These are phyloP conservation scores for Phytophthora pseudosyringae DNA, from an alignment of 352 stramenopile species.

Conservation along the genomic window DNA sequence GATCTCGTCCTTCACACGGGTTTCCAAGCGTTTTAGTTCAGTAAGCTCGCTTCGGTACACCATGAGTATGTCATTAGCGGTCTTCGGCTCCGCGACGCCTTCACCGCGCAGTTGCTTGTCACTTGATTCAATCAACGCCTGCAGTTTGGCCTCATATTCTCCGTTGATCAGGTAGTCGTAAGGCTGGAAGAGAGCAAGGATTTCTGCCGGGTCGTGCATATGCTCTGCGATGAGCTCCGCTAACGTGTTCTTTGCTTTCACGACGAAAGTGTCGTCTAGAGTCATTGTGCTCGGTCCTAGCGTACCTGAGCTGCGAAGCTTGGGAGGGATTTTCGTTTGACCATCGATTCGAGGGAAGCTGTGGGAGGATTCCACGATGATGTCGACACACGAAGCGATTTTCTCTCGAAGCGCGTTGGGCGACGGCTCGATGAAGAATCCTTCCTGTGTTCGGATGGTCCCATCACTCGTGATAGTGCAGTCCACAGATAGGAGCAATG, in stretches of 20 bases:
- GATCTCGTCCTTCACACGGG: conserved; percentile 50
- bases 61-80: conserved; percentile 54
- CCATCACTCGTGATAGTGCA: conserved; percentile 39
- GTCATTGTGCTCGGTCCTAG: conserved; percentile 88
- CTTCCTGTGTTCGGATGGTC: conserved; percentile 33
- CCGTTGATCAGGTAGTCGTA: conserved; percentile 86
- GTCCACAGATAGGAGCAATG: conserved; percentile 66
- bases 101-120: conserved; percentile 27
- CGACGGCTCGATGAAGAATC: conserved; percentile 72
- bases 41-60: conserved; percentile 60
- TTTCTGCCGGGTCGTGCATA: conserved; percentile 64
- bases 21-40: conserved; percentile 58
- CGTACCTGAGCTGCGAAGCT: conserved; percentile 60
- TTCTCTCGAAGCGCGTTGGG: conserved; percentile 63
- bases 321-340: conserved; percentile 74
- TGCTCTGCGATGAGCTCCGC: conserved; percentile 65
- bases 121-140: conserved; percentile 48
- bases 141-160: conserved; percentile 72
- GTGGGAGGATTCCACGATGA: conserved; percentile 84
- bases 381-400: conserved; percentile 63
- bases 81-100: conserved; percentile 18
- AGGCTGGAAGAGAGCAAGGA: conserved; percentile 76
- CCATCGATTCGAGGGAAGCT: conserved; percentile 91
- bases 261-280: conserved; percentile 80
- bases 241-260: conserved; percentile 69